Evolutionary conservation across 208 protist genomes (phyloP).

Genomic region (Wallacemonas sp.): DNA sequence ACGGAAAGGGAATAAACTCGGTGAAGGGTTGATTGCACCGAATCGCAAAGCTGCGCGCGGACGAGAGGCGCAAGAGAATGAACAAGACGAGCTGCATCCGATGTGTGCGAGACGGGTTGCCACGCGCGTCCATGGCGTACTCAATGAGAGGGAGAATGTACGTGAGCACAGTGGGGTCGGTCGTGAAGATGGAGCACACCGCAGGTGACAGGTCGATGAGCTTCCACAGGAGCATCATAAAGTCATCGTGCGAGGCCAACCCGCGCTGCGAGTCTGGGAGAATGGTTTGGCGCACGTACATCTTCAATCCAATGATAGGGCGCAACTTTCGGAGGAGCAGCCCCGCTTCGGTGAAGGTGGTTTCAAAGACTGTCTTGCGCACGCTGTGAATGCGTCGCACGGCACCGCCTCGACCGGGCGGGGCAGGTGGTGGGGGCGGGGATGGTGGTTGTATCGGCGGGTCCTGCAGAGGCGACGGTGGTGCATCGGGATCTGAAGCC

Average conservation of each 20-base stretch:
- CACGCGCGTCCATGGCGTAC: conserved; percentile 67
- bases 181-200: conserved; percentile 49
- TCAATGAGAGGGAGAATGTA: conserved; percentile 80
- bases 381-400: conserved; percentile 61
- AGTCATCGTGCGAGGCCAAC: conserved; percentile 62
- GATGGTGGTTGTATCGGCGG: not conserved
- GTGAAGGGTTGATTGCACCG: conserved; percentile 74
- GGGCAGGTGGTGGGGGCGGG: not conserved
- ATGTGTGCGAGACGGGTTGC: conserved; percentile 35
- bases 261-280: conserved; percentile 71
- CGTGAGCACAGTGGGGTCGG: conserved; percentile 31
- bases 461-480: conserved; percentile 1
- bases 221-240: conserved; percentile 87
- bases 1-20: conserved; percentile 50
- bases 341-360: conserved; percentile 74
- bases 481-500: not conserved
- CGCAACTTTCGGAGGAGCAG: conserved; percentile 45
- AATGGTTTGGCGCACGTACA: conserved; percentile 63
- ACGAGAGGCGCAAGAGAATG: conserved; percentile 74
- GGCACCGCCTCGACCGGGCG: not conserved
- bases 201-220: conserved; percentile 74
- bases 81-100: conserved; percentile 83
- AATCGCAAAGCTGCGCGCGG: conserved; percentile 72
- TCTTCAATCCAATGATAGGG: conserved; percentile 53
- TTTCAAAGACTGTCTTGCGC: conserved; percentile 55